Base-by-base conservation (phyloP, 306 rosid genomes). In the Oemleria cerasiformis region DNA sequence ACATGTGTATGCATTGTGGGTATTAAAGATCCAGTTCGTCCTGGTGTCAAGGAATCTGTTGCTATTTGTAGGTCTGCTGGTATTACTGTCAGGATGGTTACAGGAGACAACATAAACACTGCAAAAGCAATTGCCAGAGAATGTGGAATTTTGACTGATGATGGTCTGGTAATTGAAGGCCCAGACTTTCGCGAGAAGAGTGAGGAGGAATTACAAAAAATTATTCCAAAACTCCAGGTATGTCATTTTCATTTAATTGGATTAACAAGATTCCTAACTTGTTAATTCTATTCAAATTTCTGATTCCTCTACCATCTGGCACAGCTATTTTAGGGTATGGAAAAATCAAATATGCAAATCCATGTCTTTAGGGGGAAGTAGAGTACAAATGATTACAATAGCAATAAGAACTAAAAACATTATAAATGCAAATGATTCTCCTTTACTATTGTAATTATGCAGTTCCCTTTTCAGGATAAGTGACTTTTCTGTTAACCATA, bases 51-150 rank as follows among this genome's bases (percentile, higher is more conserved):
- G 78, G 96, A 94, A 71, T 94, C 99, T 21, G 97, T 94, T 63
- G 96, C 84, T 62, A 89, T 91, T 76, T 94, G 97, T 84, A 91
- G 86, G 86, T 77, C 99, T 20, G 99, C 99, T 72, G 97, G 97
- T 73, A 89, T 94, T 67, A 79, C 80, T 62, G 99, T 91, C 54
- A 79, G 97, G 75, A 91, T 94, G 99, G 99, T 94, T 64, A 94
- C 97, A 4, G 99, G 99, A 65, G 99, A 91, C 78, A 94, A 94
- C 83, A 91, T 94, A 83, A 85, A 80, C 75, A 94, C 99, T 65
- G 99, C 99, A 62, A 91, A 89, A 88, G 99, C 99, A 49, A 94
- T 94, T 81, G 97, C 99, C 54, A 88, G 92, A 75, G 99, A 94
- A 77, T 94, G 97, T 81, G 97, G 99, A 75, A 94, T 94, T 81